phyloP scores from a whole-genome alignment of 495 filamentous ascomycete species.

The Parachaetomium inaequale region DNA sequence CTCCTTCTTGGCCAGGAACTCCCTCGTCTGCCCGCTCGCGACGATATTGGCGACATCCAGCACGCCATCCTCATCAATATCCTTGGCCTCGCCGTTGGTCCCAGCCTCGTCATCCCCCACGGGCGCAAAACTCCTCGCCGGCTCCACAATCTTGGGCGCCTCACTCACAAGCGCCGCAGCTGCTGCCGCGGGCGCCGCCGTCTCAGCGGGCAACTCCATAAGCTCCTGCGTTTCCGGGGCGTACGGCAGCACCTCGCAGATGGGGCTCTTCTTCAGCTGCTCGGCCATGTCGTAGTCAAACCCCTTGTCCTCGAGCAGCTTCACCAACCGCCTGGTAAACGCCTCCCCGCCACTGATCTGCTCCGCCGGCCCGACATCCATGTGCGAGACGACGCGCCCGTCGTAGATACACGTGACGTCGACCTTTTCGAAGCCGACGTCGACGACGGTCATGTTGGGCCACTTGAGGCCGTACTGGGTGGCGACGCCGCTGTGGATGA shows the following conservation, averaged over 20 bases:
- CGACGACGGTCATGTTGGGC: constrained; percentile 73
- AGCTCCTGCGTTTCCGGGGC: constrained; percentile 54
- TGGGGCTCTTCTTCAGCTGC: constrained; percentile 82
- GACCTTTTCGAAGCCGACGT: constrained; percentile 85
- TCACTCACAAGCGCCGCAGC: constrained; percentile 30
- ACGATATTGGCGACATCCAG: constrained; percentile 94
- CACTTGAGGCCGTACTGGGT: constrained; percentile 79
- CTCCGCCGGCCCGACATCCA: constrained; percentile 44
- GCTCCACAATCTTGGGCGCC: constrained; percentile 34
- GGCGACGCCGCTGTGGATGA: constrained; percentile 82
- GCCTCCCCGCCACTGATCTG: constrained; percentile 80
- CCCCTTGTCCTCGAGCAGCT: constrained; percentile 63
- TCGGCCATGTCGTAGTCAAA: constrained; percentile 90
- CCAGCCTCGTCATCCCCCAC: constrained; percentile 49
- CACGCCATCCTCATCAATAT: constrained; percentile 71
- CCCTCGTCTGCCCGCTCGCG: constrained; percentile 81
- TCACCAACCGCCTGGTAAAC: constrained; percentile 72
- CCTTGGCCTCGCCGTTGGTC: constrained; percentile 44
- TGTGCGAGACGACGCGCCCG: constrained; percentile 54
- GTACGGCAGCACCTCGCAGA: constrained; percentile 81
- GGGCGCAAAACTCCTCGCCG: constrained; percentile 18
- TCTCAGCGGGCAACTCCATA: constrained; percentile 57
- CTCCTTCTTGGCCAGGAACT: constrained; percentile 87
- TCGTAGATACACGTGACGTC: constrained; percentile 87
- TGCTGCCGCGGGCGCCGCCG: constrained; percentile 44